A percentile compares a stretch with the other conserved stretches of the same genome.
Conservation (phyloP, 192 early-diverging fungal species). For the Linnemannia exigua region DNA sequence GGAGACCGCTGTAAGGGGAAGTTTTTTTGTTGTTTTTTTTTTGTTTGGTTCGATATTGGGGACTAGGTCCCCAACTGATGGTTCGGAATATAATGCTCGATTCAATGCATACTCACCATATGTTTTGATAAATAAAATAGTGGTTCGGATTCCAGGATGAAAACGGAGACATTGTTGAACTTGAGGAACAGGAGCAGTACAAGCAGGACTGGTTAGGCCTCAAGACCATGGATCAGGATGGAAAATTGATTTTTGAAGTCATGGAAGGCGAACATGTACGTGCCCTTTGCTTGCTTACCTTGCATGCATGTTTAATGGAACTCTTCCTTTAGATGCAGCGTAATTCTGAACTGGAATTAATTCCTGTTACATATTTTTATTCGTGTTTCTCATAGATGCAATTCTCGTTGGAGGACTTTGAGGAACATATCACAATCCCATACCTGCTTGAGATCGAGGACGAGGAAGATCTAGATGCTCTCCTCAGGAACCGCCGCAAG, state of each 20-base stretch:
- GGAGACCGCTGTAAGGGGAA: conserved; percentile 69
- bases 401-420: conserved; percentile 58
- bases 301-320: too few species aligned
- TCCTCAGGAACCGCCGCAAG: not conserved
- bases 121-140: conserved; percentile 33
- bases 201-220: conserved; percentile 81
- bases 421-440: conserved; percentile 52
- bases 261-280: conserved; percentile 70
- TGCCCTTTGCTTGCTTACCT: not conserved
- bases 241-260: conserved; percentile 60
- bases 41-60: not conserved
- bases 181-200: conserved; percentile 74
- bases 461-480: not conserved
- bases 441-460: conserved; percentile 51
- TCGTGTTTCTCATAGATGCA: conserved; percentile 58
- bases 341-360: conserved; percentile 8
- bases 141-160: conserved; percentile 82
- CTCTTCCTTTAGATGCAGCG: too few species aligned
- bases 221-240: conserved; percentile 63
- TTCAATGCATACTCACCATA: conserved; percentile 1
- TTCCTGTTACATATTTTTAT: not conserved
- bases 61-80: not conserved
- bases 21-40: conserved; percentile 7
- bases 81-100: too few species aligned
- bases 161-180: conserved; percentile 60